Conservation (phyloP, 306 rosid species). For the Rosa chinensis region DNA sequence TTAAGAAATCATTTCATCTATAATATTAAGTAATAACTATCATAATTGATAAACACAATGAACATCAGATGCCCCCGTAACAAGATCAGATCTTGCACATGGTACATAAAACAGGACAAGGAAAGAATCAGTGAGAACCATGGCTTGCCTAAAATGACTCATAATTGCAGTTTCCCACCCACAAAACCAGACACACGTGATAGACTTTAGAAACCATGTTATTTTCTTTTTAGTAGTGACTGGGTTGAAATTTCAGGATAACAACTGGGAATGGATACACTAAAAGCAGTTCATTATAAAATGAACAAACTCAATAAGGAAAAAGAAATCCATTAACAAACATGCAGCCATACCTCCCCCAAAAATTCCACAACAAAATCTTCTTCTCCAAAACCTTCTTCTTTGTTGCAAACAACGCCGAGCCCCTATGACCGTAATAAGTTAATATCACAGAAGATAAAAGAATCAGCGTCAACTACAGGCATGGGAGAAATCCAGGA, state of each 20-base stretch:
- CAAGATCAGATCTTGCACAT: background rate
- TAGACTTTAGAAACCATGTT: background rate
- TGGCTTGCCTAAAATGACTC: background rate
- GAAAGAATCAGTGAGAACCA: background rate
- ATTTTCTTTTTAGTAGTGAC: background rate
- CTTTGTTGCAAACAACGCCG: conserved; percentile 94
- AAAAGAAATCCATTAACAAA: conserved; percentile 12
- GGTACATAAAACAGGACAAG: background rate
- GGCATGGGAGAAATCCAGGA: background rate
- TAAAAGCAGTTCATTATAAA: background rate
- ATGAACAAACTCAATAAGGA: background rate
- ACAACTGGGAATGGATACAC: background rate
- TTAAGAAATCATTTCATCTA: background rate
- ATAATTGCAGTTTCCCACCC: background rate
- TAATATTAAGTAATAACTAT: background rate
- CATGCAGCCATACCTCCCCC: conserved; percentile 79
- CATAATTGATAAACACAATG: background rate
- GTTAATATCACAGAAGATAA: conserved; percentile 19
- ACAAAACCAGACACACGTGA: background rate
- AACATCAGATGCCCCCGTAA: background rate
- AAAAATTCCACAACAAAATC: conserved; percentile 96
- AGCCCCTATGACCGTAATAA: conserved; percentile 71
- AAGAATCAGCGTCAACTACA: conserved; percentile 22
- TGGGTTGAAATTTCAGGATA: conserved; percentile 6
- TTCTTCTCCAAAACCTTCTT: conserved; percentile 75